Conservation (phyloP, 306 rosid species). For the Rosa rugosa region DNA sequence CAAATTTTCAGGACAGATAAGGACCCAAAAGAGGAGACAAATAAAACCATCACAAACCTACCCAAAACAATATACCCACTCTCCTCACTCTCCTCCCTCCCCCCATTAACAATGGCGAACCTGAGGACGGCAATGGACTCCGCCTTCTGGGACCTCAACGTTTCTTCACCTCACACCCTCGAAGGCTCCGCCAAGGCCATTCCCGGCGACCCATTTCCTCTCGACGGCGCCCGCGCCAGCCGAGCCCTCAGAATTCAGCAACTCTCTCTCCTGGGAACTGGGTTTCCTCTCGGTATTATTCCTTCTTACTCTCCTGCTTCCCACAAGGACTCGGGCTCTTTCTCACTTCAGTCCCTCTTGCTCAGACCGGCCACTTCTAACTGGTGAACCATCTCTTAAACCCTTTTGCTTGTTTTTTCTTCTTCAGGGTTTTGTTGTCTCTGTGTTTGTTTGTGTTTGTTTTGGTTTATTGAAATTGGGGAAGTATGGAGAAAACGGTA, state of each 20-base stretch:
- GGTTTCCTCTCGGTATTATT: conserved; percentile 47
- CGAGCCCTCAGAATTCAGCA: conserved; percentile 64
- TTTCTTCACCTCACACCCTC: conserved; percentile 61
- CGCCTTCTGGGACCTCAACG: conserved; percentile 67
- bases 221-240: conserved; percentile 63
- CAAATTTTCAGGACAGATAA: background rate
- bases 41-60: conserved; percentile 2
- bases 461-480: background rate
- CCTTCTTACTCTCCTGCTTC: conserved; percentile 70
- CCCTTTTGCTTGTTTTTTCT: background rate
- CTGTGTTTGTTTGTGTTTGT: background rate
- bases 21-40: conserved; percentile 6
- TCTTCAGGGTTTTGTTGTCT: background rate
- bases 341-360: conserved; percentile 67
- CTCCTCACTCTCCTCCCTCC: background rate
- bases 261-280: conserved; percentile 43
- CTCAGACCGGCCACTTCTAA: conserved; percentile 37
- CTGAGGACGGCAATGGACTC: conserved; percentile 85
- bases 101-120: conserved; percentile 53
- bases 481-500: background rate
- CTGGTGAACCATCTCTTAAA: conserved; percentile 39
- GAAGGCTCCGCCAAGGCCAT: conserved; percentile 64
- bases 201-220: conserved; percentile 73
- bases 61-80: background rate
- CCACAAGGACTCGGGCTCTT: conserved; percentile 56